Conservation (phyloP, 768 basidiomycete genomes). For the Mycena belliarum region DNA sequence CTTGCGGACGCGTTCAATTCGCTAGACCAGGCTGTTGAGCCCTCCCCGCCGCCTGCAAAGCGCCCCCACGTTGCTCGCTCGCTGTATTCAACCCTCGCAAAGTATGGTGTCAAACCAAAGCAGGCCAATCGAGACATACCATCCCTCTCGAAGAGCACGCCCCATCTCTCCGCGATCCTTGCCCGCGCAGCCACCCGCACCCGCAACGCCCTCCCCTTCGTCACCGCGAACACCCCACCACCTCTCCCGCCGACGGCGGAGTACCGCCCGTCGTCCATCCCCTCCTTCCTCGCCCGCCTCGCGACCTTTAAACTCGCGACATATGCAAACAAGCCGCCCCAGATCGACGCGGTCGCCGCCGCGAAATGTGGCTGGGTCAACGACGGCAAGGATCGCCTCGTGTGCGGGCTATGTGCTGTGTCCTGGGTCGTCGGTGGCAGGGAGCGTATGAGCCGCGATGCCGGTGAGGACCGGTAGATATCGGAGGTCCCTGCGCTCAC, state of each 20-base stretch:
- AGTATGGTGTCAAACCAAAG: conserved; percentile 69
- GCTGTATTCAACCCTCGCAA: conserved; percentile 76
- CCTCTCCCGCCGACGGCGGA: conserved; percentile 47
- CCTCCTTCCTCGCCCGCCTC: conserved; percentile 73
- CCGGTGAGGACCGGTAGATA: conserved; percentile 58
- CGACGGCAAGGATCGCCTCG: conserved; percentile 76
- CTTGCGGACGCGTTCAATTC: conserved; percentile 78
- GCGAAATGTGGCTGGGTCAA: conserved; percentile 84
- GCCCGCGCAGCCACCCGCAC: conserved; percentile 62
- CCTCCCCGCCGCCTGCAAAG: conserved; percentile 52
- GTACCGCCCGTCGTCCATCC: conserved; percentile 77
- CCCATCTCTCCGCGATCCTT: conserved; percentile 71
- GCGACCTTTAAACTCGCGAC: conserved; percentile 78
- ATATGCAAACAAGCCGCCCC: conserved; percentile 74
- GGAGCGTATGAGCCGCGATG: conserved; percentile 74
- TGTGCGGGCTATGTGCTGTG: conserved; percentile 68
- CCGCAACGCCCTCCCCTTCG: conserved; percentile 50
- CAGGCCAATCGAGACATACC: conserved; percentile 36
- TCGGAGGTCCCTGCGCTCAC: conserved; percentile 13
- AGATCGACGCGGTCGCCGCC: conserved; percentile 78
- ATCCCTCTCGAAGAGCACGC: conserved; percentile 55
- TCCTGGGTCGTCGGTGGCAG: conserved; percentile 75
- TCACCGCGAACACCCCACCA: conserved; percentile 31
- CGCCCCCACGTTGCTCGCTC: conserved; percentile 50
- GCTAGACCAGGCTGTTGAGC: conserved; percentile 63